These are phyloP conservation scores for Xylaria sp. DNA, from an alignment of 2,329 filamentous ascomycete genomes.

Conservation along the genomic window DNA sequence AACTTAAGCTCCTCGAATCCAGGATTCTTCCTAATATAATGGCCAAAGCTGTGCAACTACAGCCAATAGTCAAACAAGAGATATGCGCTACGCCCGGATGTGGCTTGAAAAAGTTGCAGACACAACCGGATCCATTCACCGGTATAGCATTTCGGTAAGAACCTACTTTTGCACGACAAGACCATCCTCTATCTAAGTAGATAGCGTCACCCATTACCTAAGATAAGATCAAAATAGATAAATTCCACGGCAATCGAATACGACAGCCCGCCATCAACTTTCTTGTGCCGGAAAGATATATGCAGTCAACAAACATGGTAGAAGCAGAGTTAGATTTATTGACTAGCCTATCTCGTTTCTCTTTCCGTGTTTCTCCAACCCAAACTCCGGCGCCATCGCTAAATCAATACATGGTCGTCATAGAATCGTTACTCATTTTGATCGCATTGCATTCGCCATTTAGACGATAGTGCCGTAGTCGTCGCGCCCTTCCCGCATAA, in stretches of 20 bases:
- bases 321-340: constrained; percentile 7
- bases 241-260: background rate
- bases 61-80: too few relatives aligned
- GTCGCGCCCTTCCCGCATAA: constrained; percentile 28
- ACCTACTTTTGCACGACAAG: too few relatives aligned
- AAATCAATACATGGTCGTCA: constrained; percentile 16
- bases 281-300: background rate
- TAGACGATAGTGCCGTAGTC: constrained; percentile 36
- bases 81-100: too few relatives aligned
- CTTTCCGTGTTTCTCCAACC: background rate
- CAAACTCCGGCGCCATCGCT: constrained; percentile 28
- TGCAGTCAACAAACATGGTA: background rate
- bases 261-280: background rate
- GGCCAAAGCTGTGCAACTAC: too few relatives aligned
- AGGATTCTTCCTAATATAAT: too few relatives aligned
- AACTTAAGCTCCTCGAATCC: too few relatives aligned
- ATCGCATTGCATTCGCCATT: background rate
- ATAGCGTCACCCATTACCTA: too few relatives aligned
- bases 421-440: constrained; percentile 1
- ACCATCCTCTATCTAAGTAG: too few relatives aligned
- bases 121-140: too few relatives aligned
- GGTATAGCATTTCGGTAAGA: too few relatives aligned
- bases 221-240: too few relatives aligned
- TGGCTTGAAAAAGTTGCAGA: too few relatives aligned
- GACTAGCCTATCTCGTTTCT: background rate